Evolutionary conservation across 2,329 filamentous ascomycete genomes (phyloP), one percentile per base, ranked within the genome.

Genomic region (Calonectria leucothoes): DNA sequence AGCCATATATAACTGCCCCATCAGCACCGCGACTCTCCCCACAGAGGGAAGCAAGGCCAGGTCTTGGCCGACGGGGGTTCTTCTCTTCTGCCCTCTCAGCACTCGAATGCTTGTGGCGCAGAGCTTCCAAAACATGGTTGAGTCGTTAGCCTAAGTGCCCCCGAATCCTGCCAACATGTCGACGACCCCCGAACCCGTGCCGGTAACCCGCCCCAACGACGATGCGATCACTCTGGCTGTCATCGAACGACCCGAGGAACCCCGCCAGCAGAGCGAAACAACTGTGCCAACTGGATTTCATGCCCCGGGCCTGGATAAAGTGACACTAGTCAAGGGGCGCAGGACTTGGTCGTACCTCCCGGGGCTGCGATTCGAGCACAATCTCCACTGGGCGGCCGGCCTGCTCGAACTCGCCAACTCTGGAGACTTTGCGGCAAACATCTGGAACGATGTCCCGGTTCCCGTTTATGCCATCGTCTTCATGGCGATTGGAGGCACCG

Each of bases 401-500:
- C 88, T 88, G 61, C 86, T 91, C 23, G 89, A 91, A 73, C 83
- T 90, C 2, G 88, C 87, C 67, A 91, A 91, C 76, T 88, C 88
- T 0, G 86, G 86, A 2, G 89, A 91, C 75, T 91, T 91, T 69
- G 88, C 89, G 0, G 89, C 89, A 69, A 91, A 91, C 69, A 86
- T 91, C 1, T 91, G 88, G 88, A 91, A 91, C 74, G 74, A 86
- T 1, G 82, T 86, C 0, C 89, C 89, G 0, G 85, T 89, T 0
- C 89, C 89, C 0, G 75, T 78, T 1, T 87, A 87, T 64, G 89
- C 88, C 11, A 80, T 86, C 0, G 84, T 86, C 0, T 81, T 90
- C 6, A 91, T 91, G 89, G 88, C 83, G 0, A 81, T 91, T 4
- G 89, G 89, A 1, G 90, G 87, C 0, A 85, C 85, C 0, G 74